A percentile compares a stretch with the other conserved stretches of the same genome.
These are phyloP conservation scores for Toxoplasma gondii DNA, from an alignment of 169 alveolate genomes.

Conservation along the genomic window DNA sequence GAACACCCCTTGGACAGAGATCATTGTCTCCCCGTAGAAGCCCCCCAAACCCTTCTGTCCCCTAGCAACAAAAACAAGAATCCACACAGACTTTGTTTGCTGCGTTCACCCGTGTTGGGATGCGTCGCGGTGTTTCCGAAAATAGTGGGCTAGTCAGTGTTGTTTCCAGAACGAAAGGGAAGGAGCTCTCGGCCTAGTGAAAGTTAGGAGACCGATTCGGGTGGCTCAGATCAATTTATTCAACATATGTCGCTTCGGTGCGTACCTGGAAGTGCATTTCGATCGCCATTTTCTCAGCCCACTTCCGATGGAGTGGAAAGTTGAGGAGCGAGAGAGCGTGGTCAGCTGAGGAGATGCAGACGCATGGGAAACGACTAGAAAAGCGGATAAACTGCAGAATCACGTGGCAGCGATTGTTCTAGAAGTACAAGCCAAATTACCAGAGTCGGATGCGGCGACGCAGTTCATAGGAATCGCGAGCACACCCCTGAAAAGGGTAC, in stretches of 20 bases:
- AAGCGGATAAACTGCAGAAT: neutral
- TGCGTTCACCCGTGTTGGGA: neutral
- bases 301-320: slow-evolving; percentile 55
- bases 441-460: too few relatives aligned
- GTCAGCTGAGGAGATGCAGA: slow-evolving; percentile 23
- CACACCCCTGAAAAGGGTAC: too few relatives aligned
- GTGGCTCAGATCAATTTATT: too few relatives aligned
- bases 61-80: too few relatives aligned
- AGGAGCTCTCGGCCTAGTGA: too few relatives aligned
- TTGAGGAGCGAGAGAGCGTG: slow-evolving; percentile 52
- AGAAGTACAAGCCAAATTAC: too few relatives aligned
- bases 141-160: too few relatives aligned
- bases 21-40: neutral
- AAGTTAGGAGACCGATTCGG: too few relatives aligned
- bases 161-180: too few relatives aligned
- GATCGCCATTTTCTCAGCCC: slow-evolving; percentile 56
- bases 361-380: neutral
- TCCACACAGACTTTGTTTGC: neutral
- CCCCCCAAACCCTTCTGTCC: neutral
- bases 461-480: too few relatives aligned
- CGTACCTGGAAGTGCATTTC: slow-evolving; percentile 60
- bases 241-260: too few relatives aligned
- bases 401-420: neutral
- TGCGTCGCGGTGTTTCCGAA: neutral
- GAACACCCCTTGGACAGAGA: neutral